Conservation (phyloP, 441 rosid genomes). For the Adansonia madagascariensis region DNA sequence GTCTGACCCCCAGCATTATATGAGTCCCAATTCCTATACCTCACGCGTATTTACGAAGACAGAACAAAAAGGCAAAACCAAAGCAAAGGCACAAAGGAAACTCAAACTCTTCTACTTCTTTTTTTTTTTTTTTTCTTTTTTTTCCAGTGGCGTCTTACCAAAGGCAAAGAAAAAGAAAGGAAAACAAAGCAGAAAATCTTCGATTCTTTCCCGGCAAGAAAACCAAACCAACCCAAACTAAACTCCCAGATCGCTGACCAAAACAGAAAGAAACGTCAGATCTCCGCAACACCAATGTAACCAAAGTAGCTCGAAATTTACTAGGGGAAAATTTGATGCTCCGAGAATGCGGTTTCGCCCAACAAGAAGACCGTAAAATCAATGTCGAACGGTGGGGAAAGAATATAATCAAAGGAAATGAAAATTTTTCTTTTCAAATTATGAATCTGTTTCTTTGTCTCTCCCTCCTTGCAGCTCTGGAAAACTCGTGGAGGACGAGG, state of each 20-base stretch:
- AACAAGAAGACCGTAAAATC: slow-evolving; percentile 30
- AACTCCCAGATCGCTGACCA: slow-evolving; percentile 23
- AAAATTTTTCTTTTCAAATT: neutral
- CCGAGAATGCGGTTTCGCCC: slow-evolving; percentile 11
- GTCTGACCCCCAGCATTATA: slow-evolving; percentile 50
- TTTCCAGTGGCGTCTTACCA: slow-evolving; percentile 33
- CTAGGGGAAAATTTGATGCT: neutral
- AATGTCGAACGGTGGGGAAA: slow-evolving; percentile 28
- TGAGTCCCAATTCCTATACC: slow-evolving; percentile 41
- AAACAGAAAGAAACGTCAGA: neutral
- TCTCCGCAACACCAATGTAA: slow-evolving; percentile 30
- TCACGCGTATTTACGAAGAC: slow-evolving; percentile 39
- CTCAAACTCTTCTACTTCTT: slow-evolving; percentile 21
- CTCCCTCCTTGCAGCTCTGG: slow-evolving; percentile 45
- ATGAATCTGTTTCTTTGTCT: slow-evolving; percentile 38
- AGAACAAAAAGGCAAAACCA: neutral
- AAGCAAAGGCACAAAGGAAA: slow-evolving; percentile 27
- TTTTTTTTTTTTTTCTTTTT: too few relatives aligned
- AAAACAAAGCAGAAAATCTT: slow-evolving; percentile 15
- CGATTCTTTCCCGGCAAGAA: slow-evolving; percentile 37
- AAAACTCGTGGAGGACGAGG: slow-evolving; percentile 46
- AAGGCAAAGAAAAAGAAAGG: slow-evolving; percentile 19
- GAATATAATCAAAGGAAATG: slow-evolving; percentile 34
- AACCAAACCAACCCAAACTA: slow-evolving; percentile 24
- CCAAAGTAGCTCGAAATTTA: neutral